These are phyloP conservation scores for Pythium diclinum DNA, from an alignment of 352 stramenopile genomes.

Conservation along the genomic window DNA sequence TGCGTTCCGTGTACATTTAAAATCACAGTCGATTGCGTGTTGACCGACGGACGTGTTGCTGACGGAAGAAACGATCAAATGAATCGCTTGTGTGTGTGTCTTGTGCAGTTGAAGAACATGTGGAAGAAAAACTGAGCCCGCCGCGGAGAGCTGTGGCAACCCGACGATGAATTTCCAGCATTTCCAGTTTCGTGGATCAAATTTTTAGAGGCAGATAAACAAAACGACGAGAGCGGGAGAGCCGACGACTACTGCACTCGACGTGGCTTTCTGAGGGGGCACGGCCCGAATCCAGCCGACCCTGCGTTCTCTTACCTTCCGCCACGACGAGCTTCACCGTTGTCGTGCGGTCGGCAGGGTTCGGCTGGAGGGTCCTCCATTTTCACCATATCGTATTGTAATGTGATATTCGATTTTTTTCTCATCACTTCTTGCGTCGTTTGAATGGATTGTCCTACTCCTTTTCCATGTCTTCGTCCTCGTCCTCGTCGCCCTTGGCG, in stretches of 20 bases:
- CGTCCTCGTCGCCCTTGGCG: slow-evolving; percentile 32
- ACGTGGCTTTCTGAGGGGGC: background rate
- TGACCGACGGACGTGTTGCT: background rate
- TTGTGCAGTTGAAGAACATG: slow-evolving; percentile 69
- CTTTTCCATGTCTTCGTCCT: slow-evolving; percentile 6
- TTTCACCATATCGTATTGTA: slow-evolving; percentile 15
- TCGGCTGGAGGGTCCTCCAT: slow-evolving; percentile 3
- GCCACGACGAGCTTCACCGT: background rate
- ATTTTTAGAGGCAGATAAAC: slow-evolving; percentile 28
- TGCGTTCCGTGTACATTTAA: slow-evolving; percentile 27
- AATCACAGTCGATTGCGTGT: background rate
- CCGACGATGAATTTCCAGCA: background rate
- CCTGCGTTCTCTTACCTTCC: background rate
- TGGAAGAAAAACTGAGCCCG: slow-evolving; percentile 76
- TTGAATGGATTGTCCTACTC: background rate
- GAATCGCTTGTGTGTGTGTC: slow-evolving; percentile 2
- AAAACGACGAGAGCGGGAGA: slow-evolving; percentile 6
- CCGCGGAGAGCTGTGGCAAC: background rate
- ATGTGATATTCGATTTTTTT: background rate
- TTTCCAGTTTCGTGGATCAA: slow-evolving; percentile 11
- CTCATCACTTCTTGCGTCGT: background rate
- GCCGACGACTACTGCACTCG: background rate
- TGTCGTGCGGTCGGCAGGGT: background rate
- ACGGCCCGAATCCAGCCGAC: background rate
- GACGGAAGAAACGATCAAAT: background rate